Evolutionary conservation across 441 rosid genomes (phyloP), one percentile per base, ranked within the genome.

Genomic region (Bruguiera hainesii): DNA sequence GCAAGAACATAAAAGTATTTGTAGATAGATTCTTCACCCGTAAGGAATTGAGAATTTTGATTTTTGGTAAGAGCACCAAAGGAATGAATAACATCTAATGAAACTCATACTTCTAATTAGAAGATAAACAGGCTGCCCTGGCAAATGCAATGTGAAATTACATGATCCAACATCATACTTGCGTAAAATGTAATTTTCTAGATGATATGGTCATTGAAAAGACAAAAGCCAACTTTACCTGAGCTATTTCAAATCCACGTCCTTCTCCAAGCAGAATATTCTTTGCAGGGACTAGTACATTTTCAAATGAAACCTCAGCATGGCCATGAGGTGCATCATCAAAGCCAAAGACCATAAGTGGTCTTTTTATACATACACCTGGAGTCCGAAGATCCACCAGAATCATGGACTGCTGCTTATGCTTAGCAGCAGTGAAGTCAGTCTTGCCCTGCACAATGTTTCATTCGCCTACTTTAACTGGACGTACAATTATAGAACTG

Each of bases 281-380:
- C 76, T 77, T 83, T 21, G 96, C 87, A 7, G 98, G 96, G 63
- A 95, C 98, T 65, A 72, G 7, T 25, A 92, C 98, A 75, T 87
- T 90, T 64, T 89, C 78, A 67, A 95, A 95, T 56, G 76, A 78
- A 63, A 95, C 75, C 75, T 95, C 99, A 64, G 97, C 98, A 68
- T 95, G 99, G 56, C 99, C 99, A 75, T 92, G 99, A 79, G 99
- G 99, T 1, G 99, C 99, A 79, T 92, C 99, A 67, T 95, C 98
- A 60, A 90, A 92, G 61, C 98, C 99, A 71, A 89, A 90, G 68
- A 95, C 98, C 62, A 74, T 70, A 64, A 95, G 95, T 15, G 99
- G 93, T 76, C 99, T 85, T 84, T 82, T 85, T 60, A 95, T 76
- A 57, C 19, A 63, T 60, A 95, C 81, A 53, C 99, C 99, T 33